Evolutionary conservation across 2,329 filamentous ascomycete species (phyloP).

Genomic region (Myriosclerotinia scirpicola): DNA sequence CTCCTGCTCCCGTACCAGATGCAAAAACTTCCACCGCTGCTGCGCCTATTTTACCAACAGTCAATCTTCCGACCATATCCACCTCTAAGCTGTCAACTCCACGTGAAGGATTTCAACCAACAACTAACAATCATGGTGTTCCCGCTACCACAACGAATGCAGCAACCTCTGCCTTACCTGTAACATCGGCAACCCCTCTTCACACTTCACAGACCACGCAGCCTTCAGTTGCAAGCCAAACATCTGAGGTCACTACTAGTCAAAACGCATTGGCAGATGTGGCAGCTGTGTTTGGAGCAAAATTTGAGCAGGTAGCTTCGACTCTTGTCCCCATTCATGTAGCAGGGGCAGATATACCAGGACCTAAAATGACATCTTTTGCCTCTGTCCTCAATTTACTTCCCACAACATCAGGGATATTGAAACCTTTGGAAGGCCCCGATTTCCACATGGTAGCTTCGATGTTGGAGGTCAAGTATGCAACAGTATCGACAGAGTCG

Average conservation of each 20-base stretch:
- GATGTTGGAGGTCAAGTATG: slow-evolving; percentile 21
- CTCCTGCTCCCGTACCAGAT: background rate
- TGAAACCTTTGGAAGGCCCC: slow-evolving; percentile 2
- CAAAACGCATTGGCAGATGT: slow-evolving; percentile 22
- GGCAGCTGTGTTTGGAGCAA: slow-evolving; percentile 23
- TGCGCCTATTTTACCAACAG: background rate
- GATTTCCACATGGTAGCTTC: slow-evolving; percentile 13
- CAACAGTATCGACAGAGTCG: background rate
- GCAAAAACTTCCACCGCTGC: background rate
- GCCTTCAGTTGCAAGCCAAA: background rate
- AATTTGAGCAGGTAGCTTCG: slow-evolving; percentile 5
- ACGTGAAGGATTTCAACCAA: background rate
- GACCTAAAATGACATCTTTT: slow-evolving; percentile 6
- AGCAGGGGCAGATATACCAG: background rate
- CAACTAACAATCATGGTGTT: background rate
- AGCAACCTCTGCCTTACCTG: background rate
- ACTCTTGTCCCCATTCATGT: slow-evolving; percentile 2
- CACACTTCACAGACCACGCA: background rate
- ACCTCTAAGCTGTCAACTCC: background rate
- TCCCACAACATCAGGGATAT: slow-evolving; percentile 9
- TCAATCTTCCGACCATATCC: background rate
- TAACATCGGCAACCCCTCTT: background rate
- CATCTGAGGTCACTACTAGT: background rate
- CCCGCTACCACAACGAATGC: background rate
- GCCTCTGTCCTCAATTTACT: slow-evolving; percentile 8